Conservation (phyloP, 2,329 filamentous ascomycete genomes). For the Sphaerulina populicola region DNA sequence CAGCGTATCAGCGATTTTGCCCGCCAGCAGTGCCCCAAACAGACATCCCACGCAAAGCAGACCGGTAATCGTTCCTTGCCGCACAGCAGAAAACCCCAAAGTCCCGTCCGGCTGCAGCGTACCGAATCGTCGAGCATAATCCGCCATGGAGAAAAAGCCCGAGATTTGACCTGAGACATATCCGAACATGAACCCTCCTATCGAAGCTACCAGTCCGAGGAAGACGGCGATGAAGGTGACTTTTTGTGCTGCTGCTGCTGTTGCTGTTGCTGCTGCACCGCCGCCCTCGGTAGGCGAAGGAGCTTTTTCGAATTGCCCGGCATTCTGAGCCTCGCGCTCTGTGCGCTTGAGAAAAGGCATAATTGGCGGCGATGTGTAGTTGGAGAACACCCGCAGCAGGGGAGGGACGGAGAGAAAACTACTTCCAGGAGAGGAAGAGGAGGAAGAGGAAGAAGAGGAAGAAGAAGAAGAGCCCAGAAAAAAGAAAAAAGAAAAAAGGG, state of each 20-base stretch:
- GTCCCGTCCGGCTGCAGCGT: constrained; percentile 37
- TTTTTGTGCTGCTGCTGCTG: constrained; percentile 13
- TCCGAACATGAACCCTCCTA: constrained; percentile 45
- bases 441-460: not conserved
- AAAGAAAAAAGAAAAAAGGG: not conserved
- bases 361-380: constrained; percentile 4
- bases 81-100: constrained; percentile 29
- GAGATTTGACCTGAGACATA: constrained; percentile 54
- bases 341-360: constrained; percentile 32
- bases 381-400: constrained; percentile 2
- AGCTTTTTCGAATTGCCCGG: constrained; percentile 29
- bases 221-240: constrained; percentile 39
- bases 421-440: constrained; percentile 2
- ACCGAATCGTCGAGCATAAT: constrained; percentile 52
- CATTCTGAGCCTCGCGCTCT: constrained; percentile 28
- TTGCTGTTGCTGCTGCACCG: too few relatives aligned
- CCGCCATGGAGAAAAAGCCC: constrained; percentile 37
- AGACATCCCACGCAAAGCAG: constrained; percentile 41
- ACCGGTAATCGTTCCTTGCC: constrained; percentile 37
- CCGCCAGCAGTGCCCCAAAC: constrained; percentile 36
- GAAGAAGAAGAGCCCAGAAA: not conserved
- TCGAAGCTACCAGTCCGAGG: constrained; percentile 49
- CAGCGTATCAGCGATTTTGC: constrained; percentile 48
- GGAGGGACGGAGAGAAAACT: not conserved
- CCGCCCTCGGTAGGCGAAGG: constrained; percentile 18